A percentile compares a stretch with the other conserved stretches of the same genome.
phyloP scores from a whole-genome alignment of 1,139 yeast species.

The Geotrichum reessii region DNA sequence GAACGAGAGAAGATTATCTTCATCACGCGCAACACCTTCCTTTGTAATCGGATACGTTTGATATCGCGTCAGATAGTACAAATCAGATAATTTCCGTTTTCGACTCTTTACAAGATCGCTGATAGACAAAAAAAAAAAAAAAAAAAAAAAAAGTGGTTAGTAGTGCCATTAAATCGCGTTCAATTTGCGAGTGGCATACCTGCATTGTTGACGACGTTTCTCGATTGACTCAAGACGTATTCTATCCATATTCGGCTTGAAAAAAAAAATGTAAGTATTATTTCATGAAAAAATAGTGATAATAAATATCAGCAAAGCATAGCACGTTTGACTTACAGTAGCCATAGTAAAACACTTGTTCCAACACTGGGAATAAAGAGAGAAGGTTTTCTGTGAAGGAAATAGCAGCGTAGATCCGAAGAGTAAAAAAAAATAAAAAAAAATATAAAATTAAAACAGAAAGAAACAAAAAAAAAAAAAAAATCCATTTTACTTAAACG shows the following conservation, averaged over 20 bases:
- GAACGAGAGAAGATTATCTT: constrained; percentile 41
- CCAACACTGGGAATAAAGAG: neutral
- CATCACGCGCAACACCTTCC: constrained; percentile 36
- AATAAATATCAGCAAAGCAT: too few species aligned
- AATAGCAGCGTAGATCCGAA: neutral
- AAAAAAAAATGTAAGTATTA: neutral
- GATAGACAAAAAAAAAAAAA: neutral
- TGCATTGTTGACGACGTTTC: constrained; percentile 40
- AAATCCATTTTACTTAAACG: neutral
- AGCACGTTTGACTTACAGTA: neutral
- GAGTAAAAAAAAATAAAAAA: too few species aligned
- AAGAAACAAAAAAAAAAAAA: too few species aligned
- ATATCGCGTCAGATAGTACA: constrained; percentile 48
- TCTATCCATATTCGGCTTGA: constrained; percentile 35
- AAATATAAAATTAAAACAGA: too few species aligned
- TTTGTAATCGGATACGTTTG: constrained; percentile 41
- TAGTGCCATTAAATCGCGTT: neutral
- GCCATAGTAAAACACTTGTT: neutral
- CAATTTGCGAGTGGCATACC: constrained; percentile 25
- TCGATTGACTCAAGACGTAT: constrained; percentile 44
- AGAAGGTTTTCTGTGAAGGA: neutral
- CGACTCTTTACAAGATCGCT: constrained; percentile 41
- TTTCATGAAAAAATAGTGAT: too few species aligned
- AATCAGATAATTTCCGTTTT: constrained; percentile 50
- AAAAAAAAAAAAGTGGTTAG: neutral